Base-by-base conservation (phyloP, 441 rosid genomes). In the Populus hybrid region DNA sequence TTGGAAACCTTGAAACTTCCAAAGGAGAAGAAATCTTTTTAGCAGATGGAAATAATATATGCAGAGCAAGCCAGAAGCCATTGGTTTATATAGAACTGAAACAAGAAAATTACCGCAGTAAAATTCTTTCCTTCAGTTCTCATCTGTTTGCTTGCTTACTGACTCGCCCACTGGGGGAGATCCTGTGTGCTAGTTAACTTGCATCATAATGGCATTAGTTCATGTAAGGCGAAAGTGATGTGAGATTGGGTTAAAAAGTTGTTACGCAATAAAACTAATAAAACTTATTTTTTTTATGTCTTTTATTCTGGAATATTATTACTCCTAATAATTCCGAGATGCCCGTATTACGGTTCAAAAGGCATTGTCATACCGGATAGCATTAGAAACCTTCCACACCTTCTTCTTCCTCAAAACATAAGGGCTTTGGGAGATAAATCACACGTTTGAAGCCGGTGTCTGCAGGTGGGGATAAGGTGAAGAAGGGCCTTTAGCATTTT, bases 21-120 rank as follows among this genome's bases (percentile, higher is more conserved):
- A 14, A 4, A 67, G 30, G 21, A 6, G 24, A 8, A 12, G 30
- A 23, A 4, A 4, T 3, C 40, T 16, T n/a, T 30, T 12, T 23
- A 26, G 63, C 61, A 16, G 40, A 65, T 38, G 77, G 40, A 67
- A 26, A 34, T 61, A 23, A 16, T 7, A n/a, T 10, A n/a, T 42
- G 18, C 54, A 36, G 74, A 67, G 69, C 76, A 57, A 46, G 70
- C 32, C 26, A 34, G 79, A 20, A 68, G 32, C 3, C 23, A 21
- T 6, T 14, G 84, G 61, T 77, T 77, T 82, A 76, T 80, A 85
- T 81, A 83, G 84, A 79, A 9, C 6, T 8, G 7, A 30, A 57
- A 32, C 23, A 21, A 70, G 38, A 70, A n/a, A 69, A 63, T 69
- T 46, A 79, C 81, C 70, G 77, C 73, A 67, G 69, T 73, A 73